Evolutionary conservation across 805 yeast species (phyloP).

Genomic region (Monosporozyma siamensis): DNA sequence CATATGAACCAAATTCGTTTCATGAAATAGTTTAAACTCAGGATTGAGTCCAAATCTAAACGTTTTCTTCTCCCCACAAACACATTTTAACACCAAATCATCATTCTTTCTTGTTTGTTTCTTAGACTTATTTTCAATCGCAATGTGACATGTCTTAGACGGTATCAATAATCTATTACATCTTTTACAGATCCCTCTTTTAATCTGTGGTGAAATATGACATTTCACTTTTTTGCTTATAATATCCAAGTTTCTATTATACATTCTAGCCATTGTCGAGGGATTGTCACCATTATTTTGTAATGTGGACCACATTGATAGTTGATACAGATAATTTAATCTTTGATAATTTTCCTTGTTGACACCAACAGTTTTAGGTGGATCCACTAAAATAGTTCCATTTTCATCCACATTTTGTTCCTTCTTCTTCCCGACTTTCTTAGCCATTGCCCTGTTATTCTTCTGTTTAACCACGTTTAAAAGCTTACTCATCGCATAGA

Average conservation of each 20-base stretch:
- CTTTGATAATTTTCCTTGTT: conserved; percentile 54
- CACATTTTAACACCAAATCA: conserved; percentile 41
- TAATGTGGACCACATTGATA: conserved; percentile 37
- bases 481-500: too few relatives aligned
- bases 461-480: too few relatives aligned
- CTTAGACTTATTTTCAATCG: conserved; percentile 27
- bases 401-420: conserved; percentile 11
- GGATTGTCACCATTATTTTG: too few relatives aligned
- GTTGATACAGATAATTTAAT: conserved; percentile 50
- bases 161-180: conserved; percentile 48
- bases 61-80: conserved; percentile 44
- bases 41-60: conserved; percentile 55
- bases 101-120: conserved; percentile 35
- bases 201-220: conserved; percentile 53
- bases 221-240: conserved; percentile 63
- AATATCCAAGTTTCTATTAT: conserved; percentile 44
- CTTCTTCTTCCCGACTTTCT: not conserved
- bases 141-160: conserved; percentile 33
- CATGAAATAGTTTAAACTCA: conserved; percentile 30
- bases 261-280: conserved; percentile 42
- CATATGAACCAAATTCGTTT: too few relatives aligned
- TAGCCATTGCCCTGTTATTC: too few relatives aligned
- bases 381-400: conserved; percentile 15
- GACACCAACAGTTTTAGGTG: conserved; percentile 36
- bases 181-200: conserved; percentile 59